Conservation (phyloP, 768 basidiomycete genomes). For the Asterophora lycoperdoides region DNA sequence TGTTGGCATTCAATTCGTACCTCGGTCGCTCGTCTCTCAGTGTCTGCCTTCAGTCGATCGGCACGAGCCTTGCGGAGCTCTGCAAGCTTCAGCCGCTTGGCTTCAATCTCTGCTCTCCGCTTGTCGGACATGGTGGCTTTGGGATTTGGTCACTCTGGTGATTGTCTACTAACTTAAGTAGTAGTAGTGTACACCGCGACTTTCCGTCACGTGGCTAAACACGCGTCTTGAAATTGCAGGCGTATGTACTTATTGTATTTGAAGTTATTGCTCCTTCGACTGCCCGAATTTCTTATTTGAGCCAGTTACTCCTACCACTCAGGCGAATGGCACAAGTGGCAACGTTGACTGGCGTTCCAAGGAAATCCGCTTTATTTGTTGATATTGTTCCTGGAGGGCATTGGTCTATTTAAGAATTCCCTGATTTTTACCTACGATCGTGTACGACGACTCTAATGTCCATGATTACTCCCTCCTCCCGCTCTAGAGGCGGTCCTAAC, state of each 20-base stretch:
- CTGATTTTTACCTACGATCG: not conserved
- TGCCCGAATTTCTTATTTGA: too few species aligned
- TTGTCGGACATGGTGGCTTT: conserved; percentile 47
- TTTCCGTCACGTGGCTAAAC: not conserved
- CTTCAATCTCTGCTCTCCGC: conserved; percentile 85
- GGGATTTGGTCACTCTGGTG: not conserved
- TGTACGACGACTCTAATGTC: conserved; percentile 5
- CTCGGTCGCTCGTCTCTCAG: conserved; percentile 38
- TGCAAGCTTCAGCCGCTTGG: conserved; percentile 82
- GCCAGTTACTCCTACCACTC: too few species aligned
- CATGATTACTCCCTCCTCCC: conserved; percentile 29
- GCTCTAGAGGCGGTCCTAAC: conserved; percentile 31
- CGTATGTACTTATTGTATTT: too few species aligned
- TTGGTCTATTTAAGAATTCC: not conserved
- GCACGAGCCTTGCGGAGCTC: conserved; percentile 77
- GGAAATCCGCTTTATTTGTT: not conserved
- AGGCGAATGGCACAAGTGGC: too few species aligned
- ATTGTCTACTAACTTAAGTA: too few species aligned
- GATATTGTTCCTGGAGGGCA: not conserved
- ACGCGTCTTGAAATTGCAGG: not conserved
- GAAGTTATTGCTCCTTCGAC: too few species aligned
- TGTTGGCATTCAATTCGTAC: conserved; percentile 22
- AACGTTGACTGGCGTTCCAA: too few species aligned
- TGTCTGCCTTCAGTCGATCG: conserved; percentile 57
- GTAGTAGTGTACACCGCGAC: too few species aligned